A percentile compares a stretch with the other conserved stretches of the same genome.
These are phyloP conservation scores for Trametes maxima DNA, from an alignment of 768 basidiomycete genomes.

Conservation along the genomic window DNA sequence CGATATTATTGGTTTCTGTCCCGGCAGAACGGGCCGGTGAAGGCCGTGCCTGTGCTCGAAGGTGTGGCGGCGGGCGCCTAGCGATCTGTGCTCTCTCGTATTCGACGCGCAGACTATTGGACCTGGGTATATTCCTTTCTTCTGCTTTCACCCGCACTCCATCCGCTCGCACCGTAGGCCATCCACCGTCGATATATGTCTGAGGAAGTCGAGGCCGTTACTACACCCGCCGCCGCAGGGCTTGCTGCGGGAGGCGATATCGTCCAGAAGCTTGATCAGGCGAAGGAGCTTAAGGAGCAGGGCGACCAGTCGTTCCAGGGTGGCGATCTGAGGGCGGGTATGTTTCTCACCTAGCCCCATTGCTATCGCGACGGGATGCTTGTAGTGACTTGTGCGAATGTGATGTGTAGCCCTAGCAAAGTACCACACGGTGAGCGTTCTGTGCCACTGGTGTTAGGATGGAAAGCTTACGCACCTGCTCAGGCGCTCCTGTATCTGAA, in stretches of 20 bases:
- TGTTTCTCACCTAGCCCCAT: not conserved
- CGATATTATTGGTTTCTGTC: not conserved
- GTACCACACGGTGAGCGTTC: constrained; percentile 66
- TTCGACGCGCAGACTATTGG: not conserved
- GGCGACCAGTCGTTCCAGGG: constrained; percentile 41
- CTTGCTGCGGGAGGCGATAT: constrained; percentile 21
- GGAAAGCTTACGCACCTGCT: constrained; percentile 6
- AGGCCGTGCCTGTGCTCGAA: not conserved
- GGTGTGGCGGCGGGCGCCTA: not conserved
- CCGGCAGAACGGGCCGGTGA: not conserved
- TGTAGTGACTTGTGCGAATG: not conserved
- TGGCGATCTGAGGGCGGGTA: constrained; percentile 36
- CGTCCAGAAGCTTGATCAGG: constrained; percentile 56
- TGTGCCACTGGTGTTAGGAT: not conserved
- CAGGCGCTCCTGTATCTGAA: constrained; percentile 70
- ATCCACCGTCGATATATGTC: not conserved
- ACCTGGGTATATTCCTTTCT: no score
- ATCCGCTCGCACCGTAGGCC: no score
- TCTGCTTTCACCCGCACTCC: no score
- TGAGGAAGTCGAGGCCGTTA: constrained; percentile 2
- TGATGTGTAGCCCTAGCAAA: constrained; percentile 53
- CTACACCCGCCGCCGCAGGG: constrained; percentile 11
- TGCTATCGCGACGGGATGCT: not conserved
- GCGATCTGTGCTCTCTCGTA: not conserved
- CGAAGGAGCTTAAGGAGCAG: constrained; percentile 46